Conservation (phyloP, 495 filamentous ascomycete species). For the Aeminium ludgeri region DNA sequence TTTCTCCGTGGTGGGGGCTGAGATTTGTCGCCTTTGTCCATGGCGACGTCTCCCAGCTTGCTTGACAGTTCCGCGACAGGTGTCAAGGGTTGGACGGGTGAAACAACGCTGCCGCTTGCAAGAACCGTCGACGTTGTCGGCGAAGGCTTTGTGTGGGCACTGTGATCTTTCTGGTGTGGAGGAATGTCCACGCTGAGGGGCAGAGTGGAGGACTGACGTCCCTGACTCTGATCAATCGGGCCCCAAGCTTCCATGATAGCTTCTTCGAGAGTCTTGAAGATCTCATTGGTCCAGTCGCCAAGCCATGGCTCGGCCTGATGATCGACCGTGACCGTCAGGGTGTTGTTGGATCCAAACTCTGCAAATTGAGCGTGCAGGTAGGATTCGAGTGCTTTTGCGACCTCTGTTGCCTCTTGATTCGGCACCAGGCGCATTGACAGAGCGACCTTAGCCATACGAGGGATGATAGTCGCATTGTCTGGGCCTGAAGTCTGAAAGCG, state of each 20-base stretch:
- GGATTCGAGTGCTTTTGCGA: conserved; percentile 45
- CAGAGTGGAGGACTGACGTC: conserved; percentile 4
- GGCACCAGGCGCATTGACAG: conserved; percentile 87
- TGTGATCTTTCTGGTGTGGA: not conserved
- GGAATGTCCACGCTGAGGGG: conserved; percentile 16
- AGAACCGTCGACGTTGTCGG: conserved; percentile 40
- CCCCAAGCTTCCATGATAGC: conserved; percentile 77
- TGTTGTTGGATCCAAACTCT: conserved; percentile 58
- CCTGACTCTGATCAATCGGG: conserved; percentile 21
- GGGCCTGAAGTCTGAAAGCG: conserved; percentile 79
- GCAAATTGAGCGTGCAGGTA: conserved; percentile 59
- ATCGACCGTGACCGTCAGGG: conserved; percentile 65
- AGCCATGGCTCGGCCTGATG: conserved; percentile 94
- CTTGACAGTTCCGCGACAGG: conserved; percentile 2
- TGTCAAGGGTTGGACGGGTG: not conserved
- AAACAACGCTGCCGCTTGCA: conserved; percentile 27
- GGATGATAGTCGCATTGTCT: conserved; percentile 67
- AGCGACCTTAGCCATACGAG: conserved; percentile 64
- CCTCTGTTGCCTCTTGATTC: conserved; percentile 64
- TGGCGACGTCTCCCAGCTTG: conserved; percentile 1
- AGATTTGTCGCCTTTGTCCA: not conserved
- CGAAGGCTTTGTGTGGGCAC: conserved; percentile 11
- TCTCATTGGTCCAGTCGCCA: conserved; percentile 75
- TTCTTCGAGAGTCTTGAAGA: conserved; percentile 74
- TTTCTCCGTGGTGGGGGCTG: conserved; percentile 25